Evolutionary conservation across 164 flowering plant genomes (phyloP), one percentile per base, ranked within the genome.

Genomic region (Vitis rotundifolia): DNA sequence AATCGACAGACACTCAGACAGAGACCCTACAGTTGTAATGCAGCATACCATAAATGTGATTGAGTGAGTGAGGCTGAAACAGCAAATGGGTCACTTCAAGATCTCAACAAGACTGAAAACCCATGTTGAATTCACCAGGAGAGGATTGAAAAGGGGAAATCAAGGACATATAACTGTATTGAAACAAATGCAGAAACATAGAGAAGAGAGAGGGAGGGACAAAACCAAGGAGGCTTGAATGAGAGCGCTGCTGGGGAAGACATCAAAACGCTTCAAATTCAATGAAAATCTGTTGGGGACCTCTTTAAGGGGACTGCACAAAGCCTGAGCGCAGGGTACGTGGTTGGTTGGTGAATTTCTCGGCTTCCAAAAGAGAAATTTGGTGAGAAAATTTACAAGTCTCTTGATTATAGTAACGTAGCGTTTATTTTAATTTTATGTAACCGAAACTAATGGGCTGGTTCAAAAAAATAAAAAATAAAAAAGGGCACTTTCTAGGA

Each of bases 301-400:
- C 31, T 9, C 16, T 47, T 18, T 47, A 15, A 18, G 8, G 1
- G 55, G 44, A 37, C 44, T 37, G 44, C 44, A 37, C 44, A 8
- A 50, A 49, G 57, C 44, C 28, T 29, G 62, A 60, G 14, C 44
- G 16, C 4, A 16, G 61, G 59, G 57, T 57, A 62, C 57, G 59
- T 53, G 61, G 65, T 77, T 50, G 66, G 18, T 63, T 37, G 75
- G 77, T 77, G 71, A 70, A 31, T 54, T 69, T 59, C 56, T 66
- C 28, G 63, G 31, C 59, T 52, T 63, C 47, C 67, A 11, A 37
- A 49, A 37, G 22, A 59, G 37, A 31, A 18, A 37, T 66, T 75
- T 71, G 70, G 59, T 18, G 52, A 49, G 49, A 67, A 71, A 74
- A 49, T 12, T 50, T 55, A 61, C 59, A 49, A 48, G 60, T 59